A percentile compares a stretch with the other conserved stretches of the same genome.
Conservation (phyloP, 176 grass and related monocot species). For the Eragrostis nindensis region DNA sequence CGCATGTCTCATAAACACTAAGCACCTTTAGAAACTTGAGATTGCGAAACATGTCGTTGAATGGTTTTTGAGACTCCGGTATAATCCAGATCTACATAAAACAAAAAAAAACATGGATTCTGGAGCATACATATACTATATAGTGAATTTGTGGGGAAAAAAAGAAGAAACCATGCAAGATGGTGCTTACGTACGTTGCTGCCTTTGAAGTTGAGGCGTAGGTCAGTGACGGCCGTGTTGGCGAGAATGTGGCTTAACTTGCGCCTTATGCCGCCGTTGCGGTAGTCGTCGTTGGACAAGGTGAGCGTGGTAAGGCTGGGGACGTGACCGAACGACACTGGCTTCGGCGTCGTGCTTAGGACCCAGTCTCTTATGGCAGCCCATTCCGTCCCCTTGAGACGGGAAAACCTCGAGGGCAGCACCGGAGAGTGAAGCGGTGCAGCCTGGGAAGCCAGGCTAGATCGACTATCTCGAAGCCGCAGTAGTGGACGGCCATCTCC, state of each 20-base stretch:
- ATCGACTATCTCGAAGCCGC: too few relatives aligned
- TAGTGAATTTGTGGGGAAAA: too few relatives aligned
- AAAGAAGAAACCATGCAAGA: too few relatives aligned
- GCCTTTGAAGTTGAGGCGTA: background rate
- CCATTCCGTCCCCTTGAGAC: too few relatives aligned
- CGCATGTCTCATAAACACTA: background rate
- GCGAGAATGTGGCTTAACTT: background rate
- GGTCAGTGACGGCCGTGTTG: background rate
- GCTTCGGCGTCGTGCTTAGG: background rate
- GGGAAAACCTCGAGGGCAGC: background rate
- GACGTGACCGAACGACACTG: background rate
- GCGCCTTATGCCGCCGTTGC: too few relatives aligned
- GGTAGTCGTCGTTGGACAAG: background rate
- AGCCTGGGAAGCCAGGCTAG: background rate
- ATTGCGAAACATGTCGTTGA: background rate
- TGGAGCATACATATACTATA: too few relatives aligned
- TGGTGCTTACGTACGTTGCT: background rate
- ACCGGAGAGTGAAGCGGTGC: background rate
- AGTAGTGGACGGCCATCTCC: too few relatives aligned
- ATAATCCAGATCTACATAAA: background rate
- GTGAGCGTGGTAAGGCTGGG: background rate
- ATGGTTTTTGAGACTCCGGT: background rate
- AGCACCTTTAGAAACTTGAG: background rate
- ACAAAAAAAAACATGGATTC: background rate
- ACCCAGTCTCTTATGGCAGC: too few relatives aligned